Conservation (phyloP, 176 grass and related monocot species). For the Rhynchospora pubera region DNA sequence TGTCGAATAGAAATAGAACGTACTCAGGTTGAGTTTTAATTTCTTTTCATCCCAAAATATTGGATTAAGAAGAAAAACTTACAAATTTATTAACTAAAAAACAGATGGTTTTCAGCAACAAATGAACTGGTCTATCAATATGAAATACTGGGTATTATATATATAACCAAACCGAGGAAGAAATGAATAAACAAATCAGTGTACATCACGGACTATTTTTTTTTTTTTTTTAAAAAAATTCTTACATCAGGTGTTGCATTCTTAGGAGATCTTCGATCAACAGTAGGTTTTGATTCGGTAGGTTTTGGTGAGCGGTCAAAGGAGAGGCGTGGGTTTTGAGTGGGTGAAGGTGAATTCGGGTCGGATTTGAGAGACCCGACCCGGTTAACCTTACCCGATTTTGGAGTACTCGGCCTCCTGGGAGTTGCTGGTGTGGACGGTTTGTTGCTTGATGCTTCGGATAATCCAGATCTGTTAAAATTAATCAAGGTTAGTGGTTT, state of each 20-base stretch:
- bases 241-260: slow-evolving; percentile 75
- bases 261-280: slow-evolving; percentile 70
- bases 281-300: slow-evolving; percentile 51
- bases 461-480: slow-evolving; percentile 78
- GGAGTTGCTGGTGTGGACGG: slow-evolving; percentile 41
- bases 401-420: slow-evolving; percentile 46
- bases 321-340: slow-evolving; percentile 59
- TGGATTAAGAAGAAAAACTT: neutral
- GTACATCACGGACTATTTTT: neutral
- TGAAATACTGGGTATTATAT: neutral
- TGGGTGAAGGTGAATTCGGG: slow-evolving; percentile 51
- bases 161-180: neutral
- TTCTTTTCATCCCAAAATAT: neutral
- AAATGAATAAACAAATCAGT: neutral
- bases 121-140: neutral
- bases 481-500: neutral
- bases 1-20: neutral
- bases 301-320: slow-evolving; percentile 84
- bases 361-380: slow-evolving; percentile 51
- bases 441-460: slow-evolving; percentile 60
- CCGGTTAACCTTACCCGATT: slow-evolving; percentile 33
- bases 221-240: neutral
- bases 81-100: neutral
- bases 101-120: neutral
- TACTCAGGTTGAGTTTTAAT: neutral